Base-by-base conservation (phyloP, 2,329 filamentous ascomycete species). In the Verruconis gallopava region DNA sequence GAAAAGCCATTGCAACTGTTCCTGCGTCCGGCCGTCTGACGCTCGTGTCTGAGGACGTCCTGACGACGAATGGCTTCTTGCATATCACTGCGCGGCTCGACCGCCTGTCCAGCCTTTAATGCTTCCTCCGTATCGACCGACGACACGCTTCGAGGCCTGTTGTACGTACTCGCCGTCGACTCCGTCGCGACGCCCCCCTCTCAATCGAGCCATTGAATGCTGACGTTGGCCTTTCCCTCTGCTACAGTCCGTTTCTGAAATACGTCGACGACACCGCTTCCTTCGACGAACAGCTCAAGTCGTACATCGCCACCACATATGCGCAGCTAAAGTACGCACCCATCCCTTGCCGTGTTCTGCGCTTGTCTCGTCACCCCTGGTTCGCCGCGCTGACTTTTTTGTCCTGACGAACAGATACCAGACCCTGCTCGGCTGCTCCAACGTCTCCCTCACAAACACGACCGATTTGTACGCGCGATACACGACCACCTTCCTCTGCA, bases 401-500 rank as follows among this genome's bases (percentile, higher is more conserved):
- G n/a, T n/a, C n/a, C n/a, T n/a, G n/a, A n/a, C n/a, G 19, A 43
- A 51, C 47, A 96, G 89, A 67, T 98, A 89, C 62, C 72, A 83
- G 58, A 69, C 73, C 41, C 68, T 85, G 37, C 73, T 98, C 49
- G 89, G 89, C 43, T 98, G 91, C 59, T 70, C 73, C 37, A 73
- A 74, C 47, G 69, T 95, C 53, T 76, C 91, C 54, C 72, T 88
- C 44, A 76, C 75, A 43, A 83, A 93, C 57, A 80, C 85, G 3
- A 80, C 76, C 50, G 73, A 81, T 53, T 75, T 88, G 54, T 98
- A 98, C 63, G 89, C 91, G 38, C 81, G 91, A 52, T 98, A 89
- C 63, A 93, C 89, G 4, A 91, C 78, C 37, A 91, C 83, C 47
- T 80, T 93, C 48, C 73, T 98, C 49, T 98, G 91, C 71, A 96